Percentiles rank a stretch among this genome's conserved stretches.
Evolutionary conservation across 164 flowering plant species (phyloP).

Genomic region (Houttuynia cordata): DNA sequence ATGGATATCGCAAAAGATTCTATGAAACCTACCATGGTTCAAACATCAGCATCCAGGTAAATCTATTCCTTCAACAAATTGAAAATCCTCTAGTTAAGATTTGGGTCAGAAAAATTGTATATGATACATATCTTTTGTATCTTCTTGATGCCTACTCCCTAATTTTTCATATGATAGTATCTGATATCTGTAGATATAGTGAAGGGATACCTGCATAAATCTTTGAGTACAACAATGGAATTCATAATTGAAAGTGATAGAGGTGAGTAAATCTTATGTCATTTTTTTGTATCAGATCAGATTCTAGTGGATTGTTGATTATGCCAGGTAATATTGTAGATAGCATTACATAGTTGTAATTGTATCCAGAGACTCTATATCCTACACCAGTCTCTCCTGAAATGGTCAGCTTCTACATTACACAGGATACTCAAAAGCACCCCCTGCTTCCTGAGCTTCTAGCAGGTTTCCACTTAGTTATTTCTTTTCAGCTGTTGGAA

Average conservation of each 20-base stretch:
- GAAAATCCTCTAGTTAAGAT: neutral
- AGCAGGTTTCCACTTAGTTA: constrained; percentile 35
- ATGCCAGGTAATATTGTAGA: neutral
- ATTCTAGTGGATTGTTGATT: neutral
- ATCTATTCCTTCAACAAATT: neutral
- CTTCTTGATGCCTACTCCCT: constrained; percentile 11
- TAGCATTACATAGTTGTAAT: constrained; percentile 1
- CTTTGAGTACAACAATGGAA: constrained; percentile 65
- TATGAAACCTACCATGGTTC: constrained; percentile 93
- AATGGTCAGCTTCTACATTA: constrained; percentile 72
- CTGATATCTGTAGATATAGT: constrained; percentile 62
- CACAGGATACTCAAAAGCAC: constrained; percentile 90
- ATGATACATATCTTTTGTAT: neutral
- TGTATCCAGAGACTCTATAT: constrained; percentile 41
- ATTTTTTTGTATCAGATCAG: neutral
- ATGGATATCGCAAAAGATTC: constrained; percentile 39
- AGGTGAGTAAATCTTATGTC: constrained; percentile 24
- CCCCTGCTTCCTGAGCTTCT: constrained; percentile 67
- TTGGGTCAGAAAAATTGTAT: neutral
- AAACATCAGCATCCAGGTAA: constrained; percentile 75
- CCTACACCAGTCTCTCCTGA: constrained; percentile 55
- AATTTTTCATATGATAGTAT: constrained; percentile 44
- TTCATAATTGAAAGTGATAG: constrained; percentile 74
- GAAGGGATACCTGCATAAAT: constrained; percentile 81
- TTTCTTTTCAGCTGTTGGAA: neutral